Conservation (phyloP, 179 eudicot species). For the Pouteria campechiana region DNA sequence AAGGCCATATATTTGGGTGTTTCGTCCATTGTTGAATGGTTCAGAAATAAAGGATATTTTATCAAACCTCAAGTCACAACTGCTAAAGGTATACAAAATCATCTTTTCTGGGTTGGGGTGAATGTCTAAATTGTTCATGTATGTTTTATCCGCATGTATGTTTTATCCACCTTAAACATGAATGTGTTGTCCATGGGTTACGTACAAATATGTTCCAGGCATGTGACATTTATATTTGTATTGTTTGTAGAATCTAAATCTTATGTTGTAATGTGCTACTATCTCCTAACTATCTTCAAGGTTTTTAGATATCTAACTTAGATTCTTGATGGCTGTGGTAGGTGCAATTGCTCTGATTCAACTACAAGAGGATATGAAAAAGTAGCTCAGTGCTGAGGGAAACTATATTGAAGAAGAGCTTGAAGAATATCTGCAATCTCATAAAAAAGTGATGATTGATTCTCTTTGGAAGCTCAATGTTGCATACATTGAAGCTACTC, state of each 20-base stretch:
- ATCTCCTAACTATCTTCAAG: too few species aligned
- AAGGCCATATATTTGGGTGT: constrained; percentile 82
- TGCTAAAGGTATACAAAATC: too few species aligned
- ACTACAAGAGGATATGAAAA: constrained; percentile 96
- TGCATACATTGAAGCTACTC: constrained; percentile 87
- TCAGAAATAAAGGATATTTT: constrained; percentile 93
- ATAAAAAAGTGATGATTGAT: constrained; percentile 92
- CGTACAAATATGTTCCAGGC: too few species aligned
- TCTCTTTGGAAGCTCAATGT: constrained; percentile 99
- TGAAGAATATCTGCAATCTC: constrained; percentile 85
- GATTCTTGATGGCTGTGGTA: constrained; percentile 20
- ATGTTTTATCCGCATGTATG: too few species aligned
- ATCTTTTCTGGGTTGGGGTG: too few species aligned
- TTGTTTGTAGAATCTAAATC: too few species aligned
- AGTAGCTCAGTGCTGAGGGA: constrained; percentile 78
- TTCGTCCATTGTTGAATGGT: constrained; percentile 98
- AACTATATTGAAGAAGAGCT: constrained; percentile 86
- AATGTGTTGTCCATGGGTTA: too few species aligned
- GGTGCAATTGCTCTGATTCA: constrained; percentile 96
- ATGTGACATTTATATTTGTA: too few species aligned
- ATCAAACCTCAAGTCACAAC: constrained; percentile 97
- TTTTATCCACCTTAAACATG: too few species aligned
- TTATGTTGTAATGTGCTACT: too few species aligned
- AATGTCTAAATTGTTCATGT: too few species aligned
- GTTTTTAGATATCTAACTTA: too few species aligned